phyloP scores from a whole-genome alignment of 768 basidiomycete genomes.

The Coprinopsis cinerea region DNA sequence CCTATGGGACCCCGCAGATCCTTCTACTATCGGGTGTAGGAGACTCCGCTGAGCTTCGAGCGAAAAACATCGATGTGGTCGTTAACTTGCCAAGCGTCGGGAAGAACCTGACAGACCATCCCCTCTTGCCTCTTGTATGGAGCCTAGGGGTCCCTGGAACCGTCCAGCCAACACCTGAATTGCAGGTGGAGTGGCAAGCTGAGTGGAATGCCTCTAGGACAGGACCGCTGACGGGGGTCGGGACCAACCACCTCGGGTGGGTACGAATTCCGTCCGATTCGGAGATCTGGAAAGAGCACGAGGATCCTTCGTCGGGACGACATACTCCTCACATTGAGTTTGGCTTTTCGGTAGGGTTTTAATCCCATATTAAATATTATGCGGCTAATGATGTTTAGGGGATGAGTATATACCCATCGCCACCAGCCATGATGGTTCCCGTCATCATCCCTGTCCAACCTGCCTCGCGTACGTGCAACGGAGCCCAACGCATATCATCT shows the following conservation, averaged over 20 bases:
- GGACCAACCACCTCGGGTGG: conserved; percentile 20
- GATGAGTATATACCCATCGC: neutral
- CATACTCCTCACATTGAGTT: conserved; percentile 26
- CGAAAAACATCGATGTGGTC: conserved; percentile 14
- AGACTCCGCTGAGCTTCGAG: conserved; percentile 11
- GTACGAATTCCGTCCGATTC: conserved; percentile 21
- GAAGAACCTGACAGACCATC: conserved; percentile 25
- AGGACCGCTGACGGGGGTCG: conserved; percentile 21
- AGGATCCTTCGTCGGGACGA: conserved; percentile 26
- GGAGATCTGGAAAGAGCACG: conserved; percentile 7
- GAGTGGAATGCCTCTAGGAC: conserved; percentile 3
- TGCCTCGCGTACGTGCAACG: conserved; percentile 6
- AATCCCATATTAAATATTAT: neutral
- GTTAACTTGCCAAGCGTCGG: conserved; percentile 24
- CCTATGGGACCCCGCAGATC: conserved; percentile 23
- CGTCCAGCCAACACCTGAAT: conserved; percentile 3
- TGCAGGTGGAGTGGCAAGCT: conserved; percentile 1
- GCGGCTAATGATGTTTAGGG: neutral
- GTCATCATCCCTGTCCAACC: conserved; percentile 9
- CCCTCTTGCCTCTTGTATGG: neutral
- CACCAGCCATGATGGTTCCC: neutral
- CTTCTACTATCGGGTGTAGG: conserved; percentile 26
- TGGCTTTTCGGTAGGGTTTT: conserved; percentile 18
- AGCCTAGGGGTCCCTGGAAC: conserved; percentile 1
- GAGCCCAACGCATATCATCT: neutral